phyloP scores from a whole-genome alignment of 2,329 filamentous ascomycete species.

The Chaetomiaceae sp. region DNA sequence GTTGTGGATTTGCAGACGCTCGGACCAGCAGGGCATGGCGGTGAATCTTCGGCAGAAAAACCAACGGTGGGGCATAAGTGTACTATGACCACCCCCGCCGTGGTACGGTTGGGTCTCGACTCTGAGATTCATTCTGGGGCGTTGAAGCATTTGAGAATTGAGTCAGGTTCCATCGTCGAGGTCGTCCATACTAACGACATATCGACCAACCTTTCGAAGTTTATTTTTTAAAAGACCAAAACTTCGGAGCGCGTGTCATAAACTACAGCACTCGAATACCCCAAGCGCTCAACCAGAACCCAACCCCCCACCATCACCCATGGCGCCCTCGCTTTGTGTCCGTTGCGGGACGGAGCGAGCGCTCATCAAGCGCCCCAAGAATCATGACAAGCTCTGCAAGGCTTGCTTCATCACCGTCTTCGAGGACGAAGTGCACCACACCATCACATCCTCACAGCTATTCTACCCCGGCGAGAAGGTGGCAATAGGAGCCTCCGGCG shows the following conservation, averaged over 20 bases:
- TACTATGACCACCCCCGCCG: too few species aligned
- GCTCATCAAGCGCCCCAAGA: constrained; percentile 89
- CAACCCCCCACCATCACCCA: constrained; percentile 35
- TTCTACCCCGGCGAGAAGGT: constrained; percentile 81
- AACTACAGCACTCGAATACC: too few species aligned
- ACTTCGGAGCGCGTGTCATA: too few species aligned
- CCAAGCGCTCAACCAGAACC: background rate
- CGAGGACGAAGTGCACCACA: constrained; percentile 90
- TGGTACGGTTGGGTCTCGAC: too few species aligned
- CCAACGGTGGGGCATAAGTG: background rate
- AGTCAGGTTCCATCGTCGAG: too few species aligned
- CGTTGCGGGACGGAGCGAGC: constrained; percentile 73
- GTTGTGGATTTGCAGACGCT: constrained; percentile 24
- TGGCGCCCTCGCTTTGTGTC: constrained; percentile 74
- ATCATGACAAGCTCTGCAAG: constrained; percentile 89
- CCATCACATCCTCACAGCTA: constrained; percentile 74
- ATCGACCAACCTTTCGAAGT: too few species aligned
- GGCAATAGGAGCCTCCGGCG: constrained; percentile 92
- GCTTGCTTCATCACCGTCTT: constrained; percentile 82
- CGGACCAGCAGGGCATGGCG: constrained; percentile 23
- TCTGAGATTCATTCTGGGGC: too few species aligned
- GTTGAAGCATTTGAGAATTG: too few species aligned
- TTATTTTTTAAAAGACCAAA: too few species aligned
- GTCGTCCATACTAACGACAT: too few species aligned
- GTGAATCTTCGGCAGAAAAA: constrained; percentile 21